Evolutionary conservation across 2,329 filamentous ascomycete genomes (phyloP).

Genomic region (Lojkania enalia): DNA sequence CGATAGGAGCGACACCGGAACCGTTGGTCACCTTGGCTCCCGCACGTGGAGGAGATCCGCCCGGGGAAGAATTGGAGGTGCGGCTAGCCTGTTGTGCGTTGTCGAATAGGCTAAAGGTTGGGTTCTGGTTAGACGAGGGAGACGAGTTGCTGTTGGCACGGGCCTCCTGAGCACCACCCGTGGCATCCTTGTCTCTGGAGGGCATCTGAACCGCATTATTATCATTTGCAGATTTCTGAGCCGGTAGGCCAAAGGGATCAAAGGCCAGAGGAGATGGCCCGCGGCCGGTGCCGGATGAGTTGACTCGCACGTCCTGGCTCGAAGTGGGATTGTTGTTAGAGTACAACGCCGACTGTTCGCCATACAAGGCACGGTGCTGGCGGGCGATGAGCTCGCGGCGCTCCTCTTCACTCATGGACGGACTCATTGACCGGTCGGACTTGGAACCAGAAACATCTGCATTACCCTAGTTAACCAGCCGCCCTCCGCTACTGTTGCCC

Average conservation of each 20-base stretch:
- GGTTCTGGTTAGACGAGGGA: constrained; percentile 68
- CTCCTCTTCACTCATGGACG: constrained; percentile 91
- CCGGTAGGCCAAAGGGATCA: constrained; percentile 66
- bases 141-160: constrained; percentile 85
- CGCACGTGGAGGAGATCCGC: constrained; percentile 74
- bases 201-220: constrained; percentile 56
- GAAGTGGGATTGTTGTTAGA: constrained; percentile 67
- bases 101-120: constrained; percentile 53
- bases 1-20: constrained; percentile 83
- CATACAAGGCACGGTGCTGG: constrained; percentile 92
- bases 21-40: constrained; percentile 61
- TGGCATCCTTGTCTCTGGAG: constrained; percentile 50
- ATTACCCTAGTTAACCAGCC: constrained; percentile 60
- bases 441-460: constrained; percentile 75
- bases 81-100: constrained; percentile 68
- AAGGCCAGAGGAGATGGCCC: constrained; percentile 80
- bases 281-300: constrained; percentile 63
- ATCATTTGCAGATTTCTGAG: constrained; percentile 55
- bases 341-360: constrained; percentile 69
- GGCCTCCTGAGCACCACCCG: constrained; percentile 59
- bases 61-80: constrained; percentile 84
- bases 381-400: constrained; percentile 94
- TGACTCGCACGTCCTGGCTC: constrained; percentile 65
- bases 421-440: constrained; percentile 83
- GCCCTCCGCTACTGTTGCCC: constrained; percentile 61